Base-by-base conservation (phyloP, 202 grass and related monocot species). In the Zizania palustris region DNA sequence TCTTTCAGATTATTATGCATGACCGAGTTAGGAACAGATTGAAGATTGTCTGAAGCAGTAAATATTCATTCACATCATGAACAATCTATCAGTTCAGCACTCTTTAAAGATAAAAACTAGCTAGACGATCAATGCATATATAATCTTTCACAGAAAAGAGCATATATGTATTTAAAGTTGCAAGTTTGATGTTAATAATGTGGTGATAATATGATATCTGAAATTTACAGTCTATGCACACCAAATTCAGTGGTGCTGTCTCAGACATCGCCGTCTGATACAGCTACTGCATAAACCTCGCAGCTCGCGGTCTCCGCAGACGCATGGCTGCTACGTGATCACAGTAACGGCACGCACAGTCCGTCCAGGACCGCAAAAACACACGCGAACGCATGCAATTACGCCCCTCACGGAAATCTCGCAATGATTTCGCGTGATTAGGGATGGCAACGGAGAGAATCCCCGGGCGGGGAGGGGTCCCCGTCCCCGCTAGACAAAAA, bases 341-440 rank as follows among this genome's bases (percentile, higher is more conserved):
- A 16, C 65, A 69, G 43, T 43, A 7, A 16, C 67, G 51, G 28
- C 51, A 60, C 9, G 33, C 28, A 34, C 21, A 7, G 41, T 5
- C 45, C 22, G 22, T 48, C 11, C 44, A 49, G 21, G 38, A 37
- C 55, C 42, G 5, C 22, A 69, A 16, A 4, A 22, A 14, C 7
- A 15, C 66, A 36, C 4, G 44, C 10, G 9, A 40, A 42, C 28
- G 9, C 43, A 9, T 56, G 37, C 4, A 11, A 43, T 3, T 22
- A 49, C 21, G 22, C 43, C 33, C 21, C 18, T 67, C 36, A 36
- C 50, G 45, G 10, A 38, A 78, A 54, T 5, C 60, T 7, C 63
- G 56, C 18, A 69, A 85, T 75, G 69, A 85, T 80, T 61, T 76
- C 2, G 3, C 39, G n/a, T 72, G 73, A 53, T 60, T n/a, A n/a